Conservation (phyloP, 352 stramenopile species). For the Peronospora tabacina region DNA sequence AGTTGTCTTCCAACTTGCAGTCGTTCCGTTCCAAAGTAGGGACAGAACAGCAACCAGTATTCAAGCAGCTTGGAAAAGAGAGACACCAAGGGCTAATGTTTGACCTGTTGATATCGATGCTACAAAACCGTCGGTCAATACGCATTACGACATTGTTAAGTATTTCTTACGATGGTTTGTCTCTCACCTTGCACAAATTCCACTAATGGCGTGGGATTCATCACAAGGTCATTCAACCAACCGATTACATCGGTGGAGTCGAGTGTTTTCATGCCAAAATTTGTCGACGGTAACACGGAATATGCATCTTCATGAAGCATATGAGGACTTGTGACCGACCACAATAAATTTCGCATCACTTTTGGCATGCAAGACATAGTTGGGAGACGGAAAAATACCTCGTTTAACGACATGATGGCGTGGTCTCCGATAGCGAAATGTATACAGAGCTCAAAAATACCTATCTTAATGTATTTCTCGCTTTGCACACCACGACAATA, state of each 20-base stretch:
- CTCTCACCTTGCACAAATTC: constrained; percentile 43
- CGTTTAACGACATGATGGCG: no score
- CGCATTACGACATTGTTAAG: no score
- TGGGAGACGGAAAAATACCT: constrained; percentile 4
- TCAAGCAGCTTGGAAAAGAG: constrained; percentile 66
- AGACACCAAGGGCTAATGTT: constrained; percentile 52
- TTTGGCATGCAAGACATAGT: constrained; percentile 28
- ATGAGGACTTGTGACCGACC: constrained; percentile 50
- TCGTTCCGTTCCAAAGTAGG: constrained; percentile 30
- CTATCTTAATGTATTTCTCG: no score
- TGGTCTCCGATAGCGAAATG: no score
- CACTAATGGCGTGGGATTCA: constrained; percentile 37
- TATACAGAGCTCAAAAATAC: no score
- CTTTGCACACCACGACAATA: no score
- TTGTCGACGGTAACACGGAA: constrained; percentile 37
- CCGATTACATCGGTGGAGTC: constrained; percentile 25
- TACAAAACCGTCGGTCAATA: constrained; percentile 14
- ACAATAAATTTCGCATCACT: constrained; percentile 61
- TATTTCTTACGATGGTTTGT: background rate
- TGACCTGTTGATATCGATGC: constrained; percentile 30
- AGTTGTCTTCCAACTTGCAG: constrained; percentile 57
- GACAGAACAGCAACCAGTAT: constrained; percentile 37
- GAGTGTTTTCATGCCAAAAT: constrained; percentile 28
- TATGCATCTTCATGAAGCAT: constrained; percentile 36
- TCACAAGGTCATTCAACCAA: constrained; percentile 43